Percentiles rank a stretch among this genome's conserved stretches.
Conservation (phyloP, 1,284 basidiomycete species). For the Athelia psychrophila region DNA sequence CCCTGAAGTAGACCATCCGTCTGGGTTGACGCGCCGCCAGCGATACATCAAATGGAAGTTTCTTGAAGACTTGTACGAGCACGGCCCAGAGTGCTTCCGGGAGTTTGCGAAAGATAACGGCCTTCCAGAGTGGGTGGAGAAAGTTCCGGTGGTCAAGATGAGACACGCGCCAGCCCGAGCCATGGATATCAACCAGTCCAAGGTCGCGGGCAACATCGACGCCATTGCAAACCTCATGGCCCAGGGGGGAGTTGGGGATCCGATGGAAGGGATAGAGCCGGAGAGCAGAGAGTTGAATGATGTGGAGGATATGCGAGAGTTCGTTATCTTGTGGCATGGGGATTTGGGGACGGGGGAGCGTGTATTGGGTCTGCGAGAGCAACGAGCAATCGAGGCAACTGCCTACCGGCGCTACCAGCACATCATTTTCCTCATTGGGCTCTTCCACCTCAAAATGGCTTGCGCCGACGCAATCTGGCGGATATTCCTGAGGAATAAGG, state of each 20-base stretch:
- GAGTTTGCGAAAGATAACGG: conserved; percentile 2
- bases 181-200: too few species aligned
- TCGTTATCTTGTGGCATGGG: conserved; percentile 18
- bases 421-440: conserved; percentile 20
- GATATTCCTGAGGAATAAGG: conserved; percentile 13
- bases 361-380: conserved; percentile 4
- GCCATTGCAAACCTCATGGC: conserved; percentile 8
- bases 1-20: background rate
- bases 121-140: too few species aligned
- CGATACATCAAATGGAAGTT: conserved; percentile 12
- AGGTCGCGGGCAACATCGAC: too few species aligned
- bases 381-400: conserved; percentile 11
- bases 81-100: conserved; percentile 9
- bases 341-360: conserved; percentile 22
- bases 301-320: too few species aligned
- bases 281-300: background rate
- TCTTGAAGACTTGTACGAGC: conserved; percentile 4
- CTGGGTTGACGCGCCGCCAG: conserved; percentile 3
- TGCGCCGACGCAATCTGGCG: conserved; percentile 25
- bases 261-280: too few species aligned
- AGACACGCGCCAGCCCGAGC: conserved; percentile 8
- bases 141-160: conserved; percentile 14
- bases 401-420: conserved; percentile 15
- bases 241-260: conserved; percentile 11
- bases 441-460: conserved; percentile 34